phyloP scores from a whole-genome alignment of 495 filamentous ascomycete genomes.

The Hypoxylon crocopeplum region DNA sequence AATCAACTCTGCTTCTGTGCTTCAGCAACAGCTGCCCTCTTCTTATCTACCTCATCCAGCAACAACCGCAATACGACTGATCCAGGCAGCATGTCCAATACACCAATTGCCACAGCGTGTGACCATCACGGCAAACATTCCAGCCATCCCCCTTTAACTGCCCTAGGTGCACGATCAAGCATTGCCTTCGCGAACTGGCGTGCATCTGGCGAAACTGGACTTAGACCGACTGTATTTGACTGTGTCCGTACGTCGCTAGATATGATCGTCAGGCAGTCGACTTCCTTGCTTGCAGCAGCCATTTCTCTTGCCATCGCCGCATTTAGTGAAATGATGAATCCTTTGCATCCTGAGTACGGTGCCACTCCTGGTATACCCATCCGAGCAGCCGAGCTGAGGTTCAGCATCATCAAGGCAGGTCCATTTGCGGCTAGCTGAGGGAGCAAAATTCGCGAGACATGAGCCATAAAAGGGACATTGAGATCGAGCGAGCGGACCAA shows the following conservation, averaged over 20 bases:
- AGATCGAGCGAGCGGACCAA: constrained; percentile 41
- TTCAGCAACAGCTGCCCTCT: constrained; percentile 11
- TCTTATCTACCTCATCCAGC: constrained; percentile 12
- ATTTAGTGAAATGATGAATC: constrained; percentile 37
- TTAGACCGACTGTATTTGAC: constrained; percentile 22
- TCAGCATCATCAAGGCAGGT: constrained; percentile 35
- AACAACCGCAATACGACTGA: constrained; percentile 3
- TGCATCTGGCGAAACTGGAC: constrained; percentile 10
- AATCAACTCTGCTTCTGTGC: constrained; percentile 2
- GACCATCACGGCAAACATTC: constrained; percentile 26
- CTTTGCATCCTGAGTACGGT: constrained; percentile 41
- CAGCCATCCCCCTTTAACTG: constrained; percentile 17
- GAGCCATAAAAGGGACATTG: constrained; percentile 49
- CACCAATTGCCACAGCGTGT: constrained; percentile 17
- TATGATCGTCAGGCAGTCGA: constrained; percentile 33
- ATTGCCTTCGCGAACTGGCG: constrained; percentile 23
- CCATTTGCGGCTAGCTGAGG: constrained; percentile 25
- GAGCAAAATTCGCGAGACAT: constrained; percentile 40
- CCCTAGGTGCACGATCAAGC: constrained; percentile 17
- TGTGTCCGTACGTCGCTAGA: constrained; percentile 32
- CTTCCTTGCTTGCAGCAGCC: constrained; percentile 19
- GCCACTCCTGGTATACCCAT: constrained; percentile 41
- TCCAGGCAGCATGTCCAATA: constrained; percentile 1
- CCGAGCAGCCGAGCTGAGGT: constrained; percentile 36
- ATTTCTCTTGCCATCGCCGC: constrained; percentile 34